These are phyloP conservation scores for Chrysosporium queenslandicum DNA, from an alignment of 2,329 filamentous ascomycete species.

Conservation along the genomic window DNA sequence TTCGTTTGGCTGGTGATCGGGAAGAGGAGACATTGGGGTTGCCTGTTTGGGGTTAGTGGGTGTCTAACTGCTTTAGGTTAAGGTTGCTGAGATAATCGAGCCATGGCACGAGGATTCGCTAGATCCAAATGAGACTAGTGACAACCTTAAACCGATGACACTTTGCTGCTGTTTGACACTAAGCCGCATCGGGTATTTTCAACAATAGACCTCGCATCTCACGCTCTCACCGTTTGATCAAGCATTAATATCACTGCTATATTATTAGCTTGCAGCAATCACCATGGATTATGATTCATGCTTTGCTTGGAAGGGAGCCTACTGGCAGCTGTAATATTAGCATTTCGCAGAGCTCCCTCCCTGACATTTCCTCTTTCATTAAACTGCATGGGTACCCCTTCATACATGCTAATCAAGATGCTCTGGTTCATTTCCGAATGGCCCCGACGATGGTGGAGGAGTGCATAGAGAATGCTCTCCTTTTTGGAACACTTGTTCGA, in stretches of 20 bases:
- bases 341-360: constrained; percentile 2
- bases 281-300: constrained; percentile 8
- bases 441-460: constrained; percentile 2
- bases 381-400: constrained; percentile 13
- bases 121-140: background rate
- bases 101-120: background rate
- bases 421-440: constrained; percentile 10
- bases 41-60: background rate
- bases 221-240: constrained; percentile 8
- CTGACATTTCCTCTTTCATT: constrained; percentile 9
- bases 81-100: constrained; percentile 1
- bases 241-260: constrained; percentile 10
- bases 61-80: background rate
- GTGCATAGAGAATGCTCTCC: background rate
- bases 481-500: constrained; percentile 1
- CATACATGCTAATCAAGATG: constrained; percentile 7
- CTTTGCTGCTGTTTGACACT: background rate
- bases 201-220: background rate
- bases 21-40: constrained; percentile 3
- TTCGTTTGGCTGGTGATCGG: background rate
- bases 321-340: background rate
- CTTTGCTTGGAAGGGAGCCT: background rate
- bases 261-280: background rate
- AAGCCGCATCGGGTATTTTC: constrained; percentile 5
- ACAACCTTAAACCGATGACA: background rate